Percentiles rank a stretch among this genome's conserved stretches.
Conservation (phyloP, 2,329 filamentous ascomycete species). For the Cyphellophora attinorum region DNA sequence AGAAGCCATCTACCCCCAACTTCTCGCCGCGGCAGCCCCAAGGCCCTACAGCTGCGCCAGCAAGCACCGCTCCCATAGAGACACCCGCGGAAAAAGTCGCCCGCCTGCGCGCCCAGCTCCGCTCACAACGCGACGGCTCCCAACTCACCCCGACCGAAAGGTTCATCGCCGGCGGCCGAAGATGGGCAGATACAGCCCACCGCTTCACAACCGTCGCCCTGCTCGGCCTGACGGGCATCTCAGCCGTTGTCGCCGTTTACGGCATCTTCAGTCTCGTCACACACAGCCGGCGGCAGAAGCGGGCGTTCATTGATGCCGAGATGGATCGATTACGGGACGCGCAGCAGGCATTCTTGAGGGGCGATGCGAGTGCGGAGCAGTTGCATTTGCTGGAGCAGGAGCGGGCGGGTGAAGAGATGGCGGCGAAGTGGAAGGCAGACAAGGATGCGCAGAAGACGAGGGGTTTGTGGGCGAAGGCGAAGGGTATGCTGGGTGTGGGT, state of each 20-base stretch:
- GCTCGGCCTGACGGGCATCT: slow-evolving; percentile 50
- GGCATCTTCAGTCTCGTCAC: slow-evolving; percentile 57
- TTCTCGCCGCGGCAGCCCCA: too few species aligned
- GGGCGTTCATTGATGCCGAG: slow-evolving; percentile 49
- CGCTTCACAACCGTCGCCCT: slow-evolving; percentile 49
- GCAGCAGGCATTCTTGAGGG: slow-evolving; percentile 29
- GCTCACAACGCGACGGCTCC: slow-evolving; percentile 54
- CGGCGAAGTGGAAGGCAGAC: slow-evolving; percentile 30
- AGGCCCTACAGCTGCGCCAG: slow-evolving; percentile 6
- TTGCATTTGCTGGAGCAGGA: slow-evolving; percentile 35
- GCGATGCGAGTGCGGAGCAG: slow-evolving; percentile 30
- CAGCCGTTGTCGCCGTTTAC: slow-evolving; percentile 52
- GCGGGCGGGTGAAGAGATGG: slow-evolving; percentile 32
- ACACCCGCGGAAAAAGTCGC: slow-evolving; percentile 62
- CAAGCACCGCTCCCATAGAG: slow-evolving; percentile 33
- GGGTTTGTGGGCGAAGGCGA: slow-evolving; percentile 15
- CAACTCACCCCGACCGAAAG: slow-evolving; percentile 48
- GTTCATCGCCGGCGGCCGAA: slow-evolving; percentile 42
- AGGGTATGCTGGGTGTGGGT: slow-evolving; percentile 7
- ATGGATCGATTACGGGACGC: slow-evolving; percentile 32
- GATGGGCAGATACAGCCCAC: slow-evolving; percentile 53
- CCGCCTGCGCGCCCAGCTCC: slow-evolving; percentile 57
- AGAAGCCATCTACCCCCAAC: slow-evolving; percentile 26
- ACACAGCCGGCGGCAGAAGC: slow-evolving; percentile 56
- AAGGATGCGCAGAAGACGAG: slow-evolving; percentile 30